These are phyloP conservation scores for Flaveria trinervia DNA, from an alignment of 129 eudicot species.

Conservation along the genomic window DNA sequence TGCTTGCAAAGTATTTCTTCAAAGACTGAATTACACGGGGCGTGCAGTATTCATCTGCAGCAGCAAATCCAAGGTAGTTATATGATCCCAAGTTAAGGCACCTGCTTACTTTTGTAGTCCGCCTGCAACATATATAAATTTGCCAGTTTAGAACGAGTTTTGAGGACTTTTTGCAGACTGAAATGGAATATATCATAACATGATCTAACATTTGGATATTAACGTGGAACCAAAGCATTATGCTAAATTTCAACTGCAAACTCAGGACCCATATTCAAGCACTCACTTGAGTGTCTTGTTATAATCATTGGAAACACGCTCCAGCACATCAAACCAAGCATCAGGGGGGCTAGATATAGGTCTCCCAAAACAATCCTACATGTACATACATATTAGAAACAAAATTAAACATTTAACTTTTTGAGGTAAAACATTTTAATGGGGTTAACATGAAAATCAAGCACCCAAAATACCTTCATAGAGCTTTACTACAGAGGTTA, in stretches of 20 bases:
- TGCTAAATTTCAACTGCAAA: constrained; percentile 5
- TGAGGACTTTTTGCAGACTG: not conserved
- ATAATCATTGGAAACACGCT: constrained; percentile 80
- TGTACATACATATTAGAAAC: constrained; percentile 26
- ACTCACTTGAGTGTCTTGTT: constrained; percentile 90
- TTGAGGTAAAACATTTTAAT: constrained; percentile 9
- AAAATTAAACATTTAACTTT: not conserved
- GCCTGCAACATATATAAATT: constrained; percentile 44
- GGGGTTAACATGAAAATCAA: constrained; percentile 10
- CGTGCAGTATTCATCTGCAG: constrained; percentile 91
- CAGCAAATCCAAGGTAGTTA: constrained; percentile 96
- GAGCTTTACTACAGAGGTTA: constrained; percentile 18
- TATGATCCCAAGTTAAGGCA: constrained; percentile 93
- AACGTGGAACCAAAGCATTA: not conserved
- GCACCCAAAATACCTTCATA: not conserved
- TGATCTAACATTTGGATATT: constrained; percentile 8
- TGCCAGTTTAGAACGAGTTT: constrained; percentile 6
- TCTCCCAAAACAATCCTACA: constrained; percentile 80
- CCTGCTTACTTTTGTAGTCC: constrained; percentile 57
- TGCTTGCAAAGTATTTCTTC: constrained; percentile 77
- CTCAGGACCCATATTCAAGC: constrained; percentile 7
- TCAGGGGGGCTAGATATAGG: constrained; percentile 93
- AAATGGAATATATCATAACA: not conserved
- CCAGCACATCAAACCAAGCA: constrained; percentile 96
- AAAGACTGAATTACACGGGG: constrained; percentile 77